Percentiles rank a stretch among this genome's conserved stretches.
These are phyloP conservation scores for Stephania japonica DNA, from an alignment of 164 flowering plant genomes.

Conservation along the genomic window DNA sequence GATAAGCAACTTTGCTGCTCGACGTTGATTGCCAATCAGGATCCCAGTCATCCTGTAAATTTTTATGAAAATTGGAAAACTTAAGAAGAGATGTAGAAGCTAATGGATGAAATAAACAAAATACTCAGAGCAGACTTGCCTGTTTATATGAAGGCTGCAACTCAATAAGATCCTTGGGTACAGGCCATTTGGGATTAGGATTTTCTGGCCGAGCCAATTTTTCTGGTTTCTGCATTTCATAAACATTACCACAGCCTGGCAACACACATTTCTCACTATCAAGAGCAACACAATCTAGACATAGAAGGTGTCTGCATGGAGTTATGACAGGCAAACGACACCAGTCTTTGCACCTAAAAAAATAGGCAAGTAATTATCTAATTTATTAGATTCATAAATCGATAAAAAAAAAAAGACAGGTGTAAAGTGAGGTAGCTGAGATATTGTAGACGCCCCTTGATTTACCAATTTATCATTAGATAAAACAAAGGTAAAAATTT, in stretches of 20 bases:
- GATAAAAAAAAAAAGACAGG: neutral
- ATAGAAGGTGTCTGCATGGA: constrained; percentile 93
- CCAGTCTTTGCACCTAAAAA: constrained; percentile 77
- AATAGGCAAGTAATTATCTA: constrained; percentile 13
- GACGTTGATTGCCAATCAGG: constrained; percentile 99
- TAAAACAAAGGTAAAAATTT: neutral
- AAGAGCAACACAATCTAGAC: constrained; percentile 86
- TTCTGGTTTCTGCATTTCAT: constrained; percentile 96
- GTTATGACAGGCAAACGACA: constrained; percentile 92
- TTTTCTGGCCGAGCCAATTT: constrained; percentile 83
- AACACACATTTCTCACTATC: constrained; percentile 73
- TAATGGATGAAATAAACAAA: neutral
- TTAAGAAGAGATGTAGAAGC: neutral
- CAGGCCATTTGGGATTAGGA: constrained; percentile 98
- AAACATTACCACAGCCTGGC: constrained; percentile 73
- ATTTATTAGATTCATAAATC: neutral
- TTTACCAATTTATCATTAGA: neutral
- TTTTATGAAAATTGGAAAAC: neutral
- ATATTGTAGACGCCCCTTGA: neutral
- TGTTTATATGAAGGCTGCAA: constrained; percentile 96
- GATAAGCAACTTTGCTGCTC: constrained; percentile 89
- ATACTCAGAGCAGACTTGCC: constrained; percentile 29
- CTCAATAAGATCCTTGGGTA: constrained; percentile 98
- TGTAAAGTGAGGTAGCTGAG: neutral
- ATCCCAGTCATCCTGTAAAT: constrained; percentile 83